phyloP scores from a whole-genome alignment of 192 early-diverging fungal species.

The Kickxella alabastrina region DNA sequence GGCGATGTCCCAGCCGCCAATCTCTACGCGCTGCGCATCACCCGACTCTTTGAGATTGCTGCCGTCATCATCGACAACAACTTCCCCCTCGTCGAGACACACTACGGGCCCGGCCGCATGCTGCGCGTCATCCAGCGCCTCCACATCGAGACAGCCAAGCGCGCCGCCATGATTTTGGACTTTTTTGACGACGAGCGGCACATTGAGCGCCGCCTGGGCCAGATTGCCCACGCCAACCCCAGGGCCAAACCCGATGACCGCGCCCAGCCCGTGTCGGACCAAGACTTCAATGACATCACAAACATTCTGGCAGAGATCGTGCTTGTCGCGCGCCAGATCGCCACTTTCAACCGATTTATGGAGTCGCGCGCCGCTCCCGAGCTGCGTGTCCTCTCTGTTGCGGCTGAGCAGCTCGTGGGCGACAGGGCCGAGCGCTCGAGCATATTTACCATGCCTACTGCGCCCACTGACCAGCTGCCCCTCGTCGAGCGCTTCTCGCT shows the following conservation, averaged over 20 bases:
- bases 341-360: conserved; percentile 80
- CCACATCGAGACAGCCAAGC: conserved; percentile 84
- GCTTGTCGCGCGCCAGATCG: conserved; percentile 71
- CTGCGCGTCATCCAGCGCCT: conserved; percentile 81
- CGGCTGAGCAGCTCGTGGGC: conserved; percentile 15
- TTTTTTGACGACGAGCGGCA: conserved; percentile 74
- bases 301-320: conserved; percentile 77
- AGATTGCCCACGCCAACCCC: conserved; percentile 27
- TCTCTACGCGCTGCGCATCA: conserved; percentile 76
- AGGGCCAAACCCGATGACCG: neutral
- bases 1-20: conserved; percentile 9
- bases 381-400: too few relatives aligned
- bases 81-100: conserved; percentile 73
- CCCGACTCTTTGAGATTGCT: conserved; percentile 82
- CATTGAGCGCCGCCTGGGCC: conserved; percentile 40
- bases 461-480: conserved; percentile 15
- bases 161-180: conserved; percentile 72
- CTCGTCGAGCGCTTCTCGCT: conserved; percentile 2
- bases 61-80: conserved; percentile 87
- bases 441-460: conserved; percentile 33
- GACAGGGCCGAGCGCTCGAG: neutral
- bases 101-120: conserved; percentile 87
- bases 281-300: conserved; percentile 73
- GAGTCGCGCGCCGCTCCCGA: conserved; percentile 70
- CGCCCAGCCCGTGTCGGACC: conserved; percentile 37